phyloP scores from a whole-genome alignment of 108 stramenopile genomes.

The Chaetoceros tenuissimus region DNA sequence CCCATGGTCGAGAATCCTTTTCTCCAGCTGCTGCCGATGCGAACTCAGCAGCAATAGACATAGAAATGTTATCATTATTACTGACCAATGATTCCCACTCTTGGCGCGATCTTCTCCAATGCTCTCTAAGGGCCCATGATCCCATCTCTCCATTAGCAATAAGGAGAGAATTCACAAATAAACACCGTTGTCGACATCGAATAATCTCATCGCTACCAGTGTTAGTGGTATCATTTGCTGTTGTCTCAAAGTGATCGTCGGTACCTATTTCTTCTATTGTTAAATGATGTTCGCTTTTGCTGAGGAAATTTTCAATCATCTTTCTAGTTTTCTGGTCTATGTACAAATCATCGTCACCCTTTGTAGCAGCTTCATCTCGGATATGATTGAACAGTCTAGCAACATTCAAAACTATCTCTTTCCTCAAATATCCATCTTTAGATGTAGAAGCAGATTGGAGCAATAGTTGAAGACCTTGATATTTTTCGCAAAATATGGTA shows the following conservation, averaged over 20 bases:
- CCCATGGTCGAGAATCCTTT: constrained; percentile 42
- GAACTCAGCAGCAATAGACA: constrained; percentile 75
- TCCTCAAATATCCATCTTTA: constrained; percentile 42
- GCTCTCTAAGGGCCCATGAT: constrained; percentile 58
- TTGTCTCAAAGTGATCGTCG: constrained; percentile 2
- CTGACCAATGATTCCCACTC: constrained; percentile 12
- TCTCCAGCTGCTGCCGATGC: constrained; percentile 67
- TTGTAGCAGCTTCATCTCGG: constrained; percentile 26
- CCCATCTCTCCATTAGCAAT: constrained; percentile 57
- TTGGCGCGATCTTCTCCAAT: constrained; percentile 42
- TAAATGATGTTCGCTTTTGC: neutral
- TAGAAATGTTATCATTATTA: constrained; percentile 41
- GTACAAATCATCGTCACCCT: constrained; percentile 63
- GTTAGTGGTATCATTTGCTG: neutral
- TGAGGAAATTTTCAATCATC: constrained; percentile 17
- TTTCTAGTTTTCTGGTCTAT: constrained; percentile 41
- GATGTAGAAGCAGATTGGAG: constrained; percentile 26
- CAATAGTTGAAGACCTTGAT: constrained; percentile 46
- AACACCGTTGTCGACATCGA: constrained; percentile 35
- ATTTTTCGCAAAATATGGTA: constrained; percentile 37
- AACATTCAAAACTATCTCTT: constrained; percentile 22
- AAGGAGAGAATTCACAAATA: constrained; percentile 52
- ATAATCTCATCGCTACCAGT: constrained; percentile 24
- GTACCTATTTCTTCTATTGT: neutral
- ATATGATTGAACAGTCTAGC: constrained; percentile 49